Base-by-base conservation (phyloP, 768 basidiomycete genomes). In the Plicaturopsis crispa region DNA sequence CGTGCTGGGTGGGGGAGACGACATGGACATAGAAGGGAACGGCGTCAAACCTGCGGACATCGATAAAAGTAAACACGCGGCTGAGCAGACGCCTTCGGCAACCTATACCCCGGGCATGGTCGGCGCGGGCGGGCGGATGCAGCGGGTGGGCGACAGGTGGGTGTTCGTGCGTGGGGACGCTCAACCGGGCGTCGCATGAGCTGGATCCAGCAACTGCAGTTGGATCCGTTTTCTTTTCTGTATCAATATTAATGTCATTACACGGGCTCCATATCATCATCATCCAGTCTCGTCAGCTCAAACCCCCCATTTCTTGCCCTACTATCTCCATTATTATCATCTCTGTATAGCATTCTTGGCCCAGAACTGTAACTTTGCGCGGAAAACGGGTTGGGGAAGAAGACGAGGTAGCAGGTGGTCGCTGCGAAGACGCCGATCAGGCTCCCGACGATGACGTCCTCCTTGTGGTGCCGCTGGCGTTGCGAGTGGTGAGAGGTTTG, bases 111-210 rank as follows among this genome's bases (percentile, higher is more conserved):
- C 10, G 3, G 26, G 13, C 20, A 49, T 39, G 33, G 51, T 46
- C 19, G 53, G 57, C 22, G 44, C 54, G 17, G 71, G 72, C 6
- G 73, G 75, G 21, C 63, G 70, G 42, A 86, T 86, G 83, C 74
- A 78, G 60, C 73, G 67, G 48, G 63, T 84, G 16, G 81, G 76
- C 30, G 84, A 79, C 57, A 75, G 71, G 50, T 85, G 83, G 85
- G 60, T 78, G 37, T 85, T 82, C 59, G 74, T 78, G 46, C 72
- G 66, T 46, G 68, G 66, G 42, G 43, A 4, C 51, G 41, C 49
- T 49, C 43, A 49, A 48, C n/a, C n/a, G n/a, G 42, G 40, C 40
- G 31, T 10, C 31, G 45, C 56, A 55, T 48, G 11, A 44, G 31
- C 35, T 35, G 33, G 41, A 38, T 14, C 19, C 36, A 38, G 21